Evolutionary conservation across 2,329 filamentous ascomycete species (phyloP).

Genomic region (Ascochyta fabae): DNA sequence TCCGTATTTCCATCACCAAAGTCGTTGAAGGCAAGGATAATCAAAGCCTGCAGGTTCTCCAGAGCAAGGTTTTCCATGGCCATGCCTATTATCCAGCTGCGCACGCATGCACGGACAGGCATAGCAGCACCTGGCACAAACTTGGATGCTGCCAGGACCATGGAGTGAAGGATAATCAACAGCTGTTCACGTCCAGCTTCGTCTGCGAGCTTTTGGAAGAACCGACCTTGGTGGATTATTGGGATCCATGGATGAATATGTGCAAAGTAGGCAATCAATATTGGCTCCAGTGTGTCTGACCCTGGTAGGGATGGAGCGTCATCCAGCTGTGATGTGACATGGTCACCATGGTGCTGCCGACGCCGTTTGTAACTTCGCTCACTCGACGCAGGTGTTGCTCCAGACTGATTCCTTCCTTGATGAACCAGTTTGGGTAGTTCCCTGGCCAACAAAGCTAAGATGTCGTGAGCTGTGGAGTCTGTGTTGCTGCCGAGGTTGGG

Average conservation of each 20-base stretch:
- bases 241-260: constrained; percentile 27
- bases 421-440: constrained; percentile 25
- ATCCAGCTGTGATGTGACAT: not conserved
- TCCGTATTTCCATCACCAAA: constrained; percentile 23
- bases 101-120: not conserved
- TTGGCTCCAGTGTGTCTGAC: constrained; percentile 5
- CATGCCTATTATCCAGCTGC: constrained; percentile 18
- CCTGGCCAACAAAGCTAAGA: constrained; percentile 21
- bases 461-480: constrained; percentile 12
- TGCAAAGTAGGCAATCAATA: constrained; percentile 20
- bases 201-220: constrained; percentile 13
- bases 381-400: constrained; percentile 1
- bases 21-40: constrained; percentile 25
- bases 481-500: not conserved
- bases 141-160: constrained; percentile 22
- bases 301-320: constrained; percentile 1
- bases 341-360: constrained; percentile 6
- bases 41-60: constrained; percentile 21
- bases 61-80: constrained; percentile 22
- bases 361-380: constrained; percentile 17
- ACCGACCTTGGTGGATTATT: constrained; percentile 25
- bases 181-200: constrained; percentile 6
- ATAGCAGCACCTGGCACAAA: constrained; percentile 13
- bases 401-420: not conserved
- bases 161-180: constrained; percentile 18